These are phyloP conservation scores for Botryosphaeria agaves DNA, from an alignment of 2,329 filamentous ascomycete species.

Conservation along the genomic window DNA sequence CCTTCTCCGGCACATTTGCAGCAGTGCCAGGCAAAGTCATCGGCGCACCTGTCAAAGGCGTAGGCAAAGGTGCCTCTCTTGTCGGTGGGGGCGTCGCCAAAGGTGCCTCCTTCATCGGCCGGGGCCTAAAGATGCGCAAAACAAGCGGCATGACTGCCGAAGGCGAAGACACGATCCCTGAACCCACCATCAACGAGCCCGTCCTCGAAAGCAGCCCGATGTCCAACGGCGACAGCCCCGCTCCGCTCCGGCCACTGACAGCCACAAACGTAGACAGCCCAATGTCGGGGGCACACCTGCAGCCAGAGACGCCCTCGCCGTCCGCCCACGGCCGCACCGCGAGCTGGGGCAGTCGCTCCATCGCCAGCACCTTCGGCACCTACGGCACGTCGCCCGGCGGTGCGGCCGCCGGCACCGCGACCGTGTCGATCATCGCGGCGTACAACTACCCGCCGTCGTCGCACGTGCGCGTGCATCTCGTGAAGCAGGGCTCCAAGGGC, in stretches of 20 bases:
- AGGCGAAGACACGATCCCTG: slow-evolving; percentile 15
- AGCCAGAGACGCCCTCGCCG: slow-evolving; percentile 11
- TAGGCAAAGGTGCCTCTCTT: slow-evolving; percentile 54
- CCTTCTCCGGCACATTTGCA: slow-evolving; percentile 77
- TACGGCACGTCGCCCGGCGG: slow-evolving; percentile 23
- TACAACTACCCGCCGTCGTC: slow-evolving; percentile 58
- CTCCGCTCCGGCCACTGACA: background rate
- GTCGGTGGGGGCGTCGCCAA: slow-evolving; percentile 70
- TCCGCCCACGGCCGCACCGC: slow-evolving; percentile 24
- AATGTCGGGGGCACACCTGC: too few relatives aligned
- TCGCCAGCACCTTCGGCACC: slow-evolving; percentile 13
- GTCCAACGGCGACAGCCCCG: slow-evolving; percentile 8
- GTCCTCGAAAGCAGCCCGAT: slow-evolving; percentile 10
- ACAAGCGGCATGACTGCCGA: slow-evolving; percentile 37
- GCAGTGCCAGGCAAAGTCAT: slow-evolving; percentile 76
- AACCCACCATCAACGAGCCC: slow-evolving; percentile 6
- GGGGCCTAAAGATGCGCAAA: slow-evolving; percentile 54
- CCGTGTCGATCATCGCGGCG: slow-evolving; percentile 64
- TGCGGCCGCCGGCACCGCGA: slow-evolving; percentile 55
- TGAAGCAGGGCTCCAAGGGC: slow-evolving; percentile 47
- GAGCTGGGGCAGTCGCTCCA: slow-evolving; percentile 20
- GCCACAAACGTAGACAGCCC: too few relatives aligned
- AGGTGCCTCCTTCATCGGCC: slow-evolving; percentile 78
- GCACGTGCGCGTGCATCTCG: slow-evolving; percentile 63
- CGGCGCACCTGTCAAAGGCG: slow-evolving; percentile 87